Conservation (phyloP, 1,139 yeast genomes). For the Blastobotrys persicus region DNA sequence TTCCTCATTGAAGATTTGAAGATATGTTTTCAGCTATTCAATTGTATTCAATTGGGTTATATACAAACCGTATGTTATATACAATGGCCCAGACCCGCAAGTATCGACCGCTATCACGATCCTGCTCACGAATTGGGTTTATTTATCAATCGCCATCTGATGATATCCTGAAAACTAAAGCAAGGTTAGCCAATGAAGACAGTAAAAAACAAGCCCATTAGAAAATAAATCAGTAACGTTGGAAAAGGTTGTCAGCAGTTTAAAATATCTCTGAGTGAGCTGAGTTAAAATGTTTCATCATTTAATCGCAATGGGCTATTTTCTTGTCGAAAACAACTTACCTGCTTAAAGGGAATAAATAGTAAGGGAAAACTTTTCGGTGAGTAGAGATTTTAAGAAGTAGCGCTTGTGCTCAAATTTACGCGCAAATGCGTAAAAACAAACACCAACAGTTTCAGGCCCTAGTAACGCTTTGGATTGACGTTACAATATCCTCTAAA, state of each 20-base stretch:
- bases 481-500: constrained; percentile 29
- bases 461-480: constrained; percentile 9
- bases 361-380: not conserved
- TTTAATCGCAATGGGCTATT: constrained; percentile 4
- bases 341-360: not conserved
- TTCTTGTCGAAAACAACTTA: not conserved
- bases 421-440: constrained; percentile 2
- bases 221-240: constrained; percentile 1
- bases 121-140: no score
- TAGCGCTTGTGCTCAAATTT: constrained; percentile 9
- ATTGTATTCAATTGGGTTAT: no score
- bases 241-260: constrained; percentile 23
- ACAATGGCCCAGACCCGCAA: no score
- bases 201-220: not conserved
- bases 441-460: constrained; percentile 10
- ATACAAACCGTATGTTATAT: no score
- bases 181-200: not conserved
- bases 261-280: constrained; percentile 37
- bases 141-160: no score
- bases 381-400: not conserved
- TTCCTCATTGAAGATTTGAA: no score
- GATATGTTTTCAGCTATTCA: no score
- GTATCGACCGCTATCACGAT: no score
- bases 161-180: no score
- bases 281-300: constrained; percentile 44